phyloP scores from a whole-genome alignment of 257 asterid species.

The Coffea eugenioides region DNA sequence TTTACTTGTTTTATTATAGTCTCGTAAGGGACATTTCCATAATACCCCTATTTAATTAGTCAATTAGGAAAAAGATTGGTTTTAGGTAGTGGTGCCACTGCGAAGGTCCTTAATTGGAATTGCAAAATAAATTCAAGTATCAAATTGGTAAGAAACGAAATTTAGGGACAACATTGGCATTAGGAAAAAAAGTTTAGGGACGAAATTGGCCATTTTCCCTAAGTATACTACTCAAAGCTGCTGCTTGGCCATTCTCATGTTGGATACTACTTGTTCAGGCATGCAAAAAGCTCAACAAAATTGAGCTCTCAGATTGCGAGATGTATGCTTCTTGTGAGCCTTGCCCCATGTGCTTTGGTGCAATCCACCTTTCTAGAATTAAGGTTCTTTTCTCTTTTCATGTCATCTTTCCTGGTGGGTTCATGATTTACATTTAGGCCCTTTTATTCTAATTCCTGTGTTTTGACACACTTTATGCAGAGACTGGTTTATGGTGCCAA shows the following conservation, averaged over 20 bases:
- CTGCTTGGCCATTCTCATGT: constrained; percentile 14
- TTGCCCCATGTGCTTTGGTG: constrained; percentile 98
- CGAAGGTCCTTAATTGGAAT: no score
- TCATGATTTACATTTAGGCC: neutral
- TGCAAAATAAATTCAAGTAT: no score
- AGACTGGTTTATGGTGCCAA: constrained; percentile 95
- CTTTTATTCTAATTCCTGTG: neutral
- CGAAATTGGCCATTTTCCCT: no score
- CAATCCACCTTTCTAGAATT: constrained; percentile 94
- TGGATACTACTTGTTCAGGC: constrained; percentile 49
- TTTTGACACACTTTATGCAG: constrained; percentile 34
- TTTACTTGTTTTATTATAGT: no score
- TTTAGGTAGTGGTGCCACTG: no score
- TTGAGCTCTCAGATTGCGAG: constrained; percentile 96
- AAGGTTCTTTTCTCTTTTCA: constrained; percentile 42
- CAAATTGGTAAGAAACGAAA: no score
- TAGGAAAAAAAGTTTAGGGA: no score
- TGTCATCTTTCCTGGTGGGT: neutral
- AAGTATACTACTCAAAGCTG: neutral
- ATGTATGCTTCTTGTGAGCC: constrained; percentile 97
- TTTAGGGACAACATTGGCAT: no score
- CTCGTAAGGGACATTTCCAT: no score
- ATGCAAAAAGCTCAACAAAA: constrained; percentile 85
- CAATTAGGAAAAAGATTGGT: no score
- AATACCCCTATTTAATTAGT: no score